These are phyloP conservation scores for Chalciporus piperatoides DNA, from an alignment of 1,284 basidiomycete genomes.

Conservation along the genomic window DNA sequence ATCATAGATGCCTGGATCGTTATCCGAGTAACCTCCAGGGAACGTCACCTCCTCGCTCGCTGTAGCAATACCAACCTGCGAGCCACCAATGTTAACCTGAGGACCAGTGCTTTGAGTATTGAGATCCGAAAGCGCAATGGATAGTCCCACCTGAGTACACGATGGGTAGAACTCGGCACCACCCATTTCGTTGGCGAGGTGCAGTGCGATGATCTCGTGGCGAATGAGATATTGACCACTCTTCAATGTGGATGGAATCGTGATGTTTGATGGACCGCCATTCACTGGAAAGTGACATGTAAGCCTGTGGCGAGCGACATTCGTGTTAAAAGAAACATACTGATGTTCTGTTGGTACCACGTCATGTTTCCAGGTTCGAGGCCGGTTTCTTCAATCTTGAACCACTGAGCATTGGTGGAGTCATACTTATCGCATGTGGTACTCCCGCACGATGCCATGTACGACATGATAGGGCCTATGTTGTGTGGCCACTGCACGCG, in stretches of 20 bases:
- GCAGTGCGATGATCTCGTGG: slow-evolving; percentile 51
- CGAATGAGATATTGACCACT: slow-evolving; percentile 51
- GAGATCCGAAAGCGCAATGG: no score
- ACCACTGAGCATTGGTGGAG: slow-evolving; percentile 57
- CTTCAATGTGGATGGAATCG: slow-evolving; percentile 40
- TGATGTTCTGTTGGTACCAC: slow-evolving; percentile 36
- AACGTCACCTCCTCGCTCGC: slow-evolving; percentile 52
- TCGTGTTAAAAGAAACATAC: slow-evolving; percentile 16
- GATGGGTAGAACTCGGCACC: slow-evolving; percentile 55
- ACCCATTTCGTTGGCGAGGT: slow-evolving; percentile 39
- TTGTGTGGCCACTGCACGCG: slow-evolving; percentile 63
- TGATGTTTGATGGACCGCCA: slow-evolving; percentile 34
- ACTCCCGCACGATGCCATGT: slow-evolving; percentile 61
- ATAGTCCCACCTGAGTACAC: slow-evolving; percentile 42
- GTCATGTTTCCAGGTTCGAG: slow-evolving; percentile 32
- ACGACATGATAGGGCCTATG: slow-evolving; percentile 67
- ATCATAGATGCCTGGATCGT: slow-evolving; percentile 59
- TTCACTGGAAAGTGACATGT: slow-evolving; percentile 21
- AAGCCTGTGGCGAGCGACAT: not conserved
- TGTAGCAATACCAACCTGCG: slow-evolving; percentile 43
- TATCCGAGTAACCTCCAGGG: slow-evolving; percentile 63
- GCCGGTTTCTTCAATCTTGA: slow-evolving; percentile 58
- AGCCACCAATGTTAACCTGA: slow-evolving; percentile 55
- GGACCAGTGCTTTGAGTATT: not conserved
- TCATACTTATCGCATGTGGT: slow-evolving; percentile 60